Evolutionary conservation across 2,329 filamentous ascomycete species (phyloP), one percentile per base, ranked within the genome.

Genomic region (Purpureocillium takamizusanense): DNA sequence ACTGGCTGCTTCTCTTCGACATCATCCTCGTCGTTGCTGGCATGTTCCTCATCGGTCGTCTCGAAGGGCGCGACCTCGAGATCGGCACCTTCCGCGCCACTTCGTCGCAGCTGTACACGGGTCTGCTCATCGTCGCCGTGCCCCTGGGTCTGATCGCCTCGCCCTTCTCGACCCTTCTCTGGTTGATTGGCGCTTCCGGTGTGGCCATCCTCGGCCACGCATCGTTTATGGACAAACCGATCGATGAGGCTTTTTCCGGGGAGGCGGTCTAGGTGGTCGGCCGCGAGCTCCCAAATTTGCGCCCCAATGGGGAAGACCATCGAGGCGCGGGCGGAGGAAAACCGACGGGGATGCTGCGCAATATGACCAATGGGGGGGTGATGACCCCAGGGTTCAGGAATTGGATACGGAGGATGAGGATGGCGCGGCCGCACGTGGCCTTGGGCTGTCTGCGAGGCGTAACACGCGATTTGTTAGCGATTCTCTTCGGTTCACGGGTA

Each of bases 241-340:
- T 97, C 73, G 92, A 97, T 81, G 90, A 94, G 89, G 89, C 89
- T 95, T 98, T 98, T 95, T 95, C 90, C 76, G 92, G 94, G 89
- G 92, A 98, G 90, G 90, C 92, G 89, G 92, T 98, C 85, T 98
- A 97, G 81, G 77, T 94, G 89, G 89, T 97, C 92, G 90, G 87
- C 90, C 90, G 92, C 92, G 84, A 92, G 83, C 89, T 95, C 90
- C 89, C 77, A 74, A 81, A 80, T 69, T 66, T 75, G 81, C 83
- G 88, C 88, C 89, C 86, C 82, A 73, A 78, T 89, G 86, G 90
- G 90, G 89, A 95, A 95, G 90, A 95, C 87, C 88, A 92, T 85
- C 86, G 76, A 84, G 86, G 84, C 84, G 81, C 76, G 78, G 73
- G 67, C 74, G 76, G 73, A 78, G 76, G 71, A 77, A 69, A 65